Conservation (phyloP, 2,329 filamentous ascomycete genomes). For the Lojkania enalia region DNA sequence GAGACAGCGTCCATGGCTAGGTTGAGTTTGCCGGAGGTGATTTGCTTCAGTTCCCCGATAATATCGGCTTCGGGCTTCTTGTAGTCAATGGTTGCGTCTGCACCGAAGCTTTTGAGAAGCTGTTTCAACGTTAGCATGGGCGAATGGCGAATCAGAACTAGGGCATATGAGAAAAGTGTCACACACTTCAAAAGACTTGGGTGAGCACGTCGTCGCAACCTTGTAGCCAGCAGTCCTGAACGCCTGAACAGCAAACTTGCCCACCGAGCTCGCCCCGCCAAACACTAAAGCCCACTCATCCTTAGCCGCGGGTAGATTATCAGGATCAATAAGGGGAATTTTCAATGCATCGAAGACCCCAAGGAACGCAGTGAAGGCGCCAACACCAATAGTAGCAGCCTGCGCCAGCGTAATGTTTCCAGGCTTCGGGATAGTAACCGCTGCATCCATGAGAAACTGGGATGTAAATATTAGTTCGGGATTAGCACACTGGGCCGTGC, state of each 20-base stretch:
- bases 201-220: conserved; percentile 38
- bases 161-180: not conserved
- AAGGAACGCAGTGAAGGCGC: conserved; percentile 18
- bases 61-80: conserved; percentile 30
- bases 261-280: conserved; percentile 38
- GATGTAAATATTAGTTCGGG: not conserved
- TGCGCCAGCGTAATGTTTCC: conserved; percentile 30
- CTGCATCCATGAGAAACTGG: conserved; percentile 37
- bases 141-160: not conserved
- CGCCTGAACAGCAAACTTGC: conserved; percentile 38
- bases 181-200: conserved; percentile 27
- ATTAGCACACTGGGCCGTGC: not conserved
- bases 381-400: conserved; percentile 35
- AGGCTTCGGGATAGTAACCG: conserved; percentile 33
- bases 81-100: conserved; percentile 35
- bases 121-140: conserved; percentile 10
- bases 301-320: conserved; percentile 21
- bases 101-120: conserved; percentile 33
- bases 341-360: conserved; percentile 16
- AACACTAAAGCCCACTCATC: conserved; percentile 40
- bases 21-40: conserved; percentile 31
- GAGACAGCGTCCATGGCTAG: conserved; percentile 39
- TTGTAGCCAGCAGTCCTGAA: conserved; percentile 34
- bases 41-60: conserved; percentile 25
- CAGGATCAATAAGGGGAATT: conserved; percentile 13